Evolutionary conservation across 2,329 filamentous ascomycete species (phyloP).

Genomic region (Simplicillium sp.): DNA sequence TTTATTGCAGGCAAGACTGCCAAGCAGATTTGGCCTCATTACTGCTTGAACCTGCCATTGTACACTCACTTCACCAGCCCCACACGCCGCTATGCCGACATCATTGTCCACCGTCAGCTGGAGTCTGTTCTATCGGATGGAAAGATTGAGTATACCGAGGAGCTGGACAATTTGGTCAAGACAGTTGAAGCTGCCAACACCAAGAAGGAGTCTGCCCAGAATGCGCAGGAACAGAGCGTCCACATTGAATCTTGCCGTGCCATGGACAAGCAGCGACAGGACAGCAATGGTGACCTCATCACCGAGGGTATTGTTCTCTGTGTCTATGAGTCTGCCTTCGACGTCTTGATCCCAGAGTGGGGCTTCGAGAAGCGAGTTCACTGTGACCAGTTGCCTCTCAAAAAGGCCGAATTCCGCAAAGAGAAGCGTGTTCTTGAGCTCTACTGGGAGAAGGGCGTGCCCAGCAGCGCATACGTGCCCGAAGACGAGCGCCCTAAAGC

Average conservation of each 20-base stretch:
- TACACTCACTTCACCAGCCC: conserved; percentile 98
- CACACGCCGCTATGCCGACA: conserved; percentile 86
- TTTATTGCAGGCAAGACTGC: conserved; percentile 72
- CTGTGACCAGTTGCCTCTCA: conserved; percentile 92
- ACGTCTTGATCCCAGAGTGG: conserved; percentile 95
- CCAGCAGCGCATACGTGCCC: conserved; percentile 89
- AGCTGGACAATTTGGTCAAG: conserved; percentile 81
- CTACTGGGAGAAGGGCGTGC: conserved; percentile 99
- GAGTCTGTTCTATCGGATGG: conserved; percentile 78
- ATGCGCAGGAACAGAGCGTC: conserved; percentile 95
- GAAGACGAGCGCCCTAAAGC: conserved; percentile 94
- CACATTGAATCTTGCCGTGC: conserved; percentile 95
- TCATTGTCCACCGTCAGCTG: conserved; percentile 90
- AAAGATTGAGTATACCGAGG: conserved; percentile 76
- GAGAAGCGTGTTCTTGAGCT: conserved; percentile 89
- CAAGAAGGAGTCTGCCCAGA: conserved; percentile 97
- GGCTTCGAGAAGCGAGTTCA: conserved; percentile 99
- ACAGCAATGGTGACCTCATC: conserved; percentile 83
- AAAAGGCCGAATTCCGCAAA: conserved; percentile 99
- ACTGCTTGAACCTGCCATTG: conserved; percentile 80
- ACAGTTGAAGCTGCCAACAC: conserved; percentile 94
- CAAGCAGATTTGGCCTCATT: conserved; percentile 76
- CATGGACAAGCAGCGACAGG: conserved; percentile 87
- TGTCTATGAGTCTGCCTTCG: conserved; percentile 97
- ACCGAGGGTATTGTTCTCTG: conserved; percentile 93